phyloP scores from a whole-genome alignment of 2,329 filamentous ascomycete species.

The Neurospora crassa region DNA sequence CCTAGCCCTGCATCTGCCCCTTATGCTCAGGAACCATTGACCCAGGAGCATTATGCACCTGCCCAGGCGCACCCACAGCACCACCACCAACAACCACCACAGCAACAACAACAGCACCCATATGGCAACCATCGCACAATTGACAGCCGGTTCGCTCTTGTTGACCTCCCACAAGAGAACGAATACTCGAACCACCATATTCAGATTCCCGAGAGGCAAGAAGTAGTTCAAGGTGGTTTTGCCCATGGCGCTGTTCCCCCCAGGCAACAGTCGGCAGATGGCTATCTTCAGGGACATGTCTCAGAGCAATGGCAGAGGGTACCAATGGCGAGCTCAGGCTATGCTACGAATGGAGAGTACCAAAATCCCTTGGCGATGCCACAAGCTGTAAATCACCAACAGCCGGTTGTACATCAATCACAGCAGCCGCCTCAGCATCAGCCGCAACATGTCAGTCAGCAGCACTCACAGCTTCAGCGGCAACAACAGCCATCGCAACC shows the following conservation, averaged over 20 bases:
- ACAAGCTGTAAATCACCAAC: constrained; percentile 5
- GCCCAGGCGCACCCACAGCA: not conserved
- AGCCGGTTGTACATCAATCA: constrained; percentile 1
- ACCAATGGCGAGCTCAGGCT: constrained; percentile 6
- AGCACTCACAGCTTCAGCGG: constrained; percentile 15
- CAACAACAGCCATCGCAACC: constrained; percentile 12
- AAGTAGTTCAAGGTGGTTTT: constrained; percentile 10
- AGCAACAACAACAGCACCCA: constrained; percentile 6
- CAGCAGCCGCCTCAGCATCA: constrained; percentile 11
- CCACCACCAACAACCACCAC: not conserved
- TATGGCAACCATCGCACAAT: constrained; percentile 8
- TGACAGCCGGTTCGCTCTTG: constrained; percentile 13
- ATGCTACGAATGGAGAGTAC: constrained; percentile 11
- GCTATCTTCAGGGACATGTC: constrained; percentile 9
- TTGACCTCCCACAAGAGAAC: constrained; percentile 6
- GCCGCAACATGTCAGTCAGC: constrained; percentile 9
- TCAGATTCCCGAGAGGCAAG: constrained; percentile 5
- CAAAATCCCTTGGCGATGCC: constrained; percentile 13
- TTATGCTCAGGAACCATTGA: constrained; percentile 11
- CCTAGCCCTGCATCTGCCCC: constrained; percentile 5
- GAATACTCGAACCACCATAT: constrained; percentile 9
- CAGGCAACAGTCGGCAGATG: constrained; percentile 4
- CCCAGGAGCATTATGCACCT: constrained; percentile 9
- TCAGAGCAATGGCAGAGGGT: constrained; percentile 13
- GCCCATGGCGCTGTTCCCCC: constrained; percentile 3